phyloP scores from a whole-genome alignment of 371 early-diverging fungal species.

The Mortierella sp. region DNA sequence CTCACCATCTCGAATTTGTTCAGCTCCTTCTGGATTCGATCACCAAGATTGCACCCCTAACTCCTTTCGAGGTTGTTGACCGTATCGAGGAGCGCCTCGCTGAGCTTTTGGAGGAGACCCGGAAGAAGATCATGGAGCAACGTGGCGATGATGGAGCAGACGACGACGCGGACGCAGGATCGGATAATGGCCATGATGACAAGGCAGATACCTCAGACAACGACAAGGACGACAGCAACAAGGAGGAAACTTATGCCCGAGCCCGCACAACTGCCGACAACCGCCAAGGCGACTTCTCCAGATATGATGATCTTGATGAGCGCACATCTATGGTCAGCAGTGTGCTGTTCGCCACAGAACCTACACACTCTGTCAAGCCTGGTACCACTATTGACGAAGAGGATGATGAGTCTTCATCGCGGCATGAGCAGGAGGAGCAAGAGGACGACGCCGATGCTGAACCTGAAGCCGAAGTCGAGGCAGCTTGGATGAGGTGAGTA shows the following conservation, averaged over 20 bases:
- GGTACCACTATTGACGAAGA: slow-evolving; percentile 25
- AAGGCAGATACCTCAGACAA: slow-evolving; percentile 10
- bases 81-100: slow-evolving; percentile 57
- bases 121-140: slow-evolving; percentile 56
- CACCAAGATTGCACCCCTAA: slow-evolving; percentile 45
- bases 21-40: slow-evolving; percentile 54
- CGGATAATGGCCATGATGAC: slow-evolving; percentile 9
- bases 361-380: slow-evolving; percentile 30
- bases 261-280: slow-evolving; percentile 29
- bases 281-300: slow-evolving; percentile 41
- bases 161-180: slow-evolving; percentile 13
- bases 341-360: slow-evolving; percentile 45
- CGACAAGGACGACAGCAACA: neutral
- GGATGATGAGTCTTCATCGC: slow-evolving; percentile 35
- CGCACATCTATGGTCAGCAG: slow-evolving; percentile 52
- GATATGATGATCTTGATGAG: slow-evolving; percentile 51
- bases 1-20: slow-evolving; percentile 55
- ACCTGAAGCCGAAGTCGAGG: slow-evolving; percentile 32
- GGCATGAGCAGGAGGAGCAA: slow-evolving; percentile 26
- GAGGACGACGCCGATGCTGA: slow-evolving; percentile 38
- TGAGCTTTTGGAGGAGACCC: slow-evolving; percentile 51
- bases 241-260: slow-evolving; percentile 18
- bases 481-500: slow-evolving; percentile 51
- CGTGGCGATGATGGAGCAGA: slow-evolving; percentile 32
- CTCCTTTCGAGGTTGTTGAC: slow-evolving; percentile 53